Base-by-base conservation (phyloP, 306 rosid genomes). In the Urtica urens region DNA sequence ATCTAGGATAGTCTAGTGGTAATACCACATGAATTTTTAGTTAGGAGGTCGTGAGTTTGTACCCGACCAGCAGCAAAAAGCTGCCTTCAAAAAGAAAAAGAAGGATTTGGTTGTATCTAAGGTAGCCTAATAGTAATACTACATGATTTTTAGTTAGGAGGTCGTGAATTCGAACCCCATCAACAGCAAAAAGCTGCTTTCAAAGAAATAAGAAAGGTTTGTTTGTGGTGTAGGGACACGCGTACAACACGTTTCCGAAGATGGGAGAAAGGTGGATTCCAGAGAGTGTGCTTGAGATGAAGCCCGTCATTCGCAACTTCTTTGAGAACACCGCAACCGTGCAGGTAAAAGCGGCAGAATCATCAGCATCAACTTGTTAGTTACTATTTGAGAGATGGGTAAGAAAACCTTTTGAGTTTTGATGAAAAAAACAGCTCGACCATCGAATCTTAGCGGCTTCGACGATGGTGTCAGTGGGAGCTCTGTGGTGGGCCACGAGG, bases 191-290 rank as follows among this genome's bases (percentile, higher is more conserved):
- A n/a, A n/a, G n/a, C n/a, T n/a, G n/a, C n/a, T n/a, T n/a, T n/a
- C 49, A 10, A 24, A 34, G 49, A n/a, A n/a, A n/a, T n/a, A n/a
- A n/a, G n/a, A n/a, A n/a, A n/a, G n/a, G n/a, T n/a, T n/a, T n/a
- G n/a, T n/a, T n/a, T n/a, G n/a, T n/a, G n/a, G n/a, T 49, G 22
- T 65, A 87, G 94, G 96, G 94, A 24, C 90, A 70, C 70, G 94
- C 90, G 31, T 86, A 66, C 51, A 86, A 86, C 62, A 79, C 96
- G 55, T 86, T 86, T 44, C 96, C 93, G 1, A 88, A 69, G 78
- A 88, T 88, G 95, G 97, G 95, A 1, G 75, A 88, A 46, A 53
- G 67, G 12, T 86, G 96, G 94, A 65, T 86, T 55, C 96, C 86
- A 0, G 82, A 72, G 50, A 80, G 77, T 45, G 67, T 82, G 59